phyloP scores from a whole-genome alignment of 768 basidiomycete genomes.

The Kwoniella pini region DNA sequence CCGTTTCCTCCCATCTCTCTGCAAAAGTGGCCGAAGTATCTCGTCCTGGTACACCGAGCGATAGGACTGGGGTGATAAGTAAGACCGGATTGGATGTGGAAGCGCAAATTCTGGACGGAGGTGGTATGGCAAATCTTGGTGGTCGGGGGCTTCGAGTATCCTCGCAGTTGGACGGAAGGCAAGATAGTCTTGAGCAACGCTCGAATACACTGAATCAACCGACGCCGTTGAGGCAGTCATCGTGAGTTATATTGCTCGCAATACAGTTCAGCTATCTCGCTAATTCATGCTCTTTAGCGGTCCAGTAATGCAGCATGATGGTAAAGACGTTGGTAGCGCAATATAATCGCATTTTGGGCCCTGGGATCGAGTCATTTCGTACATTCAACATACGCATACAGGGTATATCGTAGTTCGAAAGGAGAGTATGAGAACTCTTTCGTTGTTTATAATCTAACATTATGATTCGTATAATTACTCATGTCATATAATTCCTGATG shows the following conservation, averaged over 20 bases:
- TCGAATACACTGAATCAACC: slow-evolving; percentile 12
- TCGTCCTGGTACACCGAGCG: slow-evolving; percentile 47
- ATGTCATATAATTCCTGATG: background rate
- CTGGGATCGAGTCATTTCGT: background rate
- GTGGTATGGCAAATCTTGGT: slow-evolving; percentile 49
- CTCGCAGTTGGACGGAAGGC: slow-evolving; percentile 9
- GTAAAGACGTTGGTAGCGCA: slow-evolving; percentile 12
- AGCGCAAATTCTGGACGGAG: slow-evolving; percentile 53
- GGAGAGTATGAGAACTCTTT: too few relatives aligned
- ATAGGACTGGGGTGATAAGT: slow-evolving; percentile 44
- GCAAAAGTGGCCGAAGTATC: slow-evolving; percentile 6
- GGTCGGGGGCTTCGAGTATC: slow-evolving; percentile 35
- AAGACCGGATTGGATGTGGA: slow-evolving; percentile 53
- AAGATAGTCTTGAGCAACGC: slow-evolving; percentile 10
- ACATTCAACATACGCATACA: background rate
- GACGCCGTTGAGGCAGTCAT: slow-evolving; percentile 26
- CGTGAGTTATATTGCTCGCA: background rate
- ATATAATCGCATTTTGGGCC: background rate
- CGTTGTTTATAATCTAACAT: background rate
- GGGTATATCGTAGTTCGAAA: too few relatives aligned
- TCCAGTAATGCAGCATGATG: slow-evolving; percentile 4
- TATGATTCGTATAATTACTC: background rate
- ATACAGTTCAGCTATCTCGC: background rate
- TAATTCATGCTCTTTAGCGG: background rate
- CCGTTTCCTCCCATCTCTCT: slow-evolving; percentile 24